These are phyloP conservation scores for Neofusicoccum parvum DNA, from an alignment of 2,329 filamentous ascomycete species.

Conservation along the genomic window DNA sequence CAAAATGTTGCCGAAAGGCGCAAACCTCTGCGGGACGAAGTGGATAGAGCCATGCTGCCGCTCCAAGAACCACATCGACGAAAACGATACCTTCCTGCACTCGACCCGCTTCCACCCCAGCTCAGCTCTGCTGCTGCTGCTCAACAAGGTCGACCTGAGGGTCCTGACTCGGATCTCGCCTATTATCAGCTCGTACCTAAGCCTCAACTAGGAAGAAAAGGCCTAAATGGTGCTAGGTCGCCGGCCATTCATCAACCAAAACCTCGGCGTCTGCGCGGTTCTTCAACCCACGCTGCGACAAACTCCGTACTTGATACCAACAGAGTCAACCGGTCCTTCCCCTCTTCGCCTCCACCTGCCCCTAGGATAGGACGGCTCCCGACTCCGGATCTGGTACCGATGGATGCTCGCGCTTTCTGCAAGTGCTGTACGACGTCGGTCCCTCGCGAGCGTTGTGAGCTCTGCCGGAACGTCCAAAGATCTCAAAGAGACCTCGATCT, in stretches of 20 bases:
- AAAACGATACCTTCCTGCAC: not conserved
- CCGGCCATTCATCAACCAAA: not conserved
- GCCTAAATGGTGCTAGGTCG: not conserved
- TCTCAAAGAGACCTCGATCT: not conserved
- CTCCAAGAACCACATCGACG: not conserved
- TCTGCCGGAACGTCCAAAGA: constrained; percentile 23
- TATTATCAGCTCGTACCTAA: not conserved
- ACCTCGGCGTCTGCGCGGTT: not conserved
- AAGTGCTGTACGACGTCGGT: constrained; percentile 30
- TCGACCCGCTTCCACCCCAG: not conserved
- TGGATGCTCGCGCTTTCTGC: constrained; percentile 36
- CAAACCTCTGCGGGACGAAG: not conserved
- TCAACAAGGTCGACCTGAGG: not conserved
- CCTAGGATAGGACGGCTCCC: constrained; percentile 34
- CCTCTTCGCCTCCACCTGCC: constrained; percentile 29
- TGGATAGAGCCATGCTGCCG: not conserved
- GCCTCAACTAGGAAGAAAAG: not conserved
- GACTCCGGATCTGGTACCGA: constrained; percentile 36
- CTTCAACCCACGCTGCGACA: not conserved
- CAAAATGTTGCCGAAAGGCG: not conserved
- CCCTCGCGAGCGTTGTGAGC: constrained; percentile 27
- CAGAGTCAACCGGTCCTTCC: not conserved
- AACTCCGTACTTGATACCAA: not conserved
- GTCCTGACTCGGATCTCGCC: not conserved
- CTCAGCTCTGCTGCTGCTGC: not conserved